Evolutionary conservation across 495 filamentous ascomycete genomes (phyloP), one percentile per base, ranked within the genome.

Genomic region (Penicillium psychrofluorescens): DNA sequence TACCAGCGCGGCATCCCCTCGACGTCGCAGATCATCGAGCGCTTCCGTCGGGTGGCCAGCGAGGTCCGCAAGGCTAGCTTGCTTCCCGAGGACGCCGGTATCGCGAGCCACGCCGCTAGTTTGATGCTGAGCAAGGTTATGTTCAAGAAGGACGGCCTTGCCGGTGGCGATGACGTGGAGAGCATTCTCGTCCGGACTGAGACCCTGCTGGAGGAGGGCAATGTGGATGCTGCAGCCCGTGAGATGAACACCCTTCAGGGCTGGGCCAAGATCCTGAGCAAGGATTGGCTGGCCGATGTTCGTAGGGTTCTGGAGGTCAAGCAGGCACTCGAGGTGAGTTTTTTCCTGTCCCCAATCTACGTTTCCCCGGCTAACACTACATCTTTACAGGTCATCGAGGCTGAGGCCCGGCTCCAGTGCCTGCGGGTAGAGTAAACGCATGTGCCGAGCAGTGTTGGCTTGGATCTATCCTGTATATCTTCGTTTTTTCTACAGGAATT

Each of bases 21-120:
- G 2, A 68, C 83, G 0, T 70, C 86, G 6, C 84, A 91, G 62
- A 83, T 98, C 13, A 82, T 97, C 44, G 92, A 96, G 63, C 85
- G 91, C 41, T 98, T 98, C 82, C 85, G 92, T 35, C 83, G 88
- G 31, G 91, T 98, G n/a, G 86, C 91, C 8, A 70, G 72, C 44
- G 94, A 97, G 70, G 92, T 97, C 13, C 80, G 94, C 51, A 97
- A 97, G 74, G 91, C 92, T 14, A 83, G 83, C 36, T 74, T 97
- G 14, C 72, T 98, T 11, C 92, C 92, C 13, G 89, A 94, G 40
- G 83, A 95, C 52, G 92, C 94, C 4, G 92, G 92, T 45, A 86
- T 96, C 14, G 90, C 92, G 11, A 89, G 85, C 56, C 92, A 97
- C 62, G 88, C 90, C 1, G 86, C 86, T 10, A 94, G 86, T 63